Evolutionary conservation across 805 yeast genomes (phyloP).

Genomic region (Candida nanaspora): DNA sequence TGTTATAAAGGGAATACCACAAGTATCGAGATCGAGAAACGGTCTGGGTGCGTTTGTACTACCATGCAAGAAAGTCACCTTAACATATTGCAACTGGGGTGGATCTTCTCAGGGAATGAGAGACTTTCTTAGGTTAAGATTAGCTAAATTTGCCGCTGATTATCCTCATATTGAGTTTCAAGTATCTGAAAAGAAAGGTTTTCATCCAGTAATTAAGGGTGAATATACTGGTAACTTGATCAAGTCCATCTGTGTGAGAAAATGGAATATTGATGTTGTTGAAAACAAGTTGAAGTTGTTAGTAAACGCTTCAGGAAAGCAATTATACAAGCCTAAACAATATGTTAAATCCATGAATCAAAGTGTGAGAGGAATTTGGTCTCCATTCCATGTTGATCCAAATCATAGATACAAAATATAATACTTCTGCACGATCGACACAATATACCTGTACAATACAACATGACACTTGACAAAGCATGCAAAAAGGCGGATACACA

Average conservation of each 20-base stretch:
- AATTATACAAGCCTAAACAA: slow-evolving; percentile 54
- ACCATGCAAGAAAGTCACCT: slow-evolving; percentile 67
- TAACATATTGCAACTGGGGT: slow-evolving; percentile 92
- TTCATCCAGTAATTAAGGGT: slow-evolving; percentile 68
- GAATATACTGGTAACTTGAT: slow-evolving; percentile 36
- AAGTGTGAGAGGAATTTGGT: slow-evolving; percentile 95
- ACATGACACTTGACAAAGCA: not conserved
- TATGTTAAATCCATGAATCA: slow-evolving; percentile 76
- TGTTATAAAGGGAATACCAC: slow-evolving; percentile 45
- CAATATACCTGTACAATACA: not conserved
- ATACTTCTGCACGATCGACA: slow-evolving; percentile 1
- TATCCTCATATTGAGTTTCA: slow-evolving; percentile 69
- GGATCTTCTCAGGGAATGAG: slow-evolving; percentile 84
- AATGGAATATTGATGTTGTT: slow-evolving; percentile 55
- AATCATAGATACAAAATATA: slow-evolving; percentile 39
- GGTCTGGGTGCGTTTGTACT: slow-evolving; percentile 69
- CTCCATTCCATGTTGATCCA: slow-evolving; percentile 78
- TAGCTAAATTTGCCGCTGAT: slow-evolving; percentile 46
- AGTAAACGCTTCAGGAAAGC: slow-evolving; percentile 62
- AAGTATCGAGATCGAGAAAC: slow-evolving; percentile 57
- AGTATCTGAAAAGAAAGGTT: slow-evolving; percentile 60
- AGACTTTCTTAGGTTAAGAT: slow-evolving; percentile 51
- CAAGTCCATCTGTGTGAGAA: slow-evolving; percentile 62
- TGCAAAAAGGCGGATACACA: not conserved
- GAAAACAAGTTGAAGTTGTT: slow-evolving; percentile 57